Conservation (phyloP, 257 asterid genomes). For the Lantana camara region DNA sequence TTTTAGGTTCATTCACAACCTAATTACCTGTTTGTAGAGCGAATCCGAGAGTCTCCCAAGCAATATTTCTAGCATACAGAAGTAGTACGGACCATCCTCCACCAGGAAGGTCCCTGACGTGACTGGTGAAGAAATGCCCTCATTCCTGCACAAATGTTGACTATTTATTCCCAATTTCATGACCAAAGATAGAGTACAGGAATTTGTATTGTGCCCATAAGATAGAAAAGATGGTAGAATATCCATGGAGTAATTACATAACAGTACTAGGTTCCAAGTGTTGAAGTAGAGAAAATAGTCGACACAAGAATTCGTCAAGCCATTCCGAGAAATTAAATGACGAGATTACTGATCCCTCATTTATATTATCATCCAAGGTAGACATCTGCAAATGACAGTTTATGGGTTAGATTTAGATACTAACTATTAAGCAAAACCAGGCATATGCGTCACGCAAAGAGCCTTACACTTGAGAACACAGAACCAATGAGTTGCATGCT, state of each 20-base stretch:
- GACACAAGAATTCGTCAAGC: conserved; percentile 97
- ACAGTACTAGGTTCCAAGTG: conserved; percentile 92
- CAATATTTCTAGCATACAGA: conserved; percentile 90
- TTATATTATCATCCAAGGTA: conserved; percentile 66
- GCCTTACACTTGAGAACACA: conserved; percentile 83
- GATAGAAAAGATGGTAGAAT: conserved; percentile 28
- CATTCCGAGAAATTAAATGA: conserved; percentile 86
- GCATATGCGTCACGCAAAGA: conserved; percentile 24
- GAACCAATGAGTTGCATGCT: conserved; percentile 97
- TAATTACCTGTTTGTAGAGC: conserved; percentile 84
- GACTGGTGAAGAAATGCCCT: conserved; percentile 69
- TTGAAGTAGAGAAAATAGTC: conserved; percentile 89
- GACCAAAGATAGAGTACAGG: conserved; percentile 22
- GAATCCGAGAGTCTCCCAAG: conserved; percentile 88
- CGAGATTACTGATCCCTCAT: conserved; percentile 58
- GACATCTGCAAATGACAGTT: conserved; percentile 72
- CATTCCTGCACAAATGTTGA: conserved; percentile 69
- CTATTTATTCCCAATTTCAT: conserved; percentile 29
- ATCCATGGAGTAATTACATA: conserved; percentile 64
- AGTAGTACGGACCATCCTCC: conserved; percentile 95
- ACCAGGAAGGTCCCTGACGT: conserved; percentile 93
- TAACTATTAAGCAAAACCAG: conserved; percentile 8
- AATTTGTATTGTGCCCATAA: conserved; percentile 17
- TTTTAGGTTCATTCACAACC: conserved; percentile 27
- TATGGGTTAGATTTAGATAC: conserved; percentile 36